Base-by-base conservation (phyloP, 2,329 filamentous ascomycete species). In the Penicillium sp. region DNA sequence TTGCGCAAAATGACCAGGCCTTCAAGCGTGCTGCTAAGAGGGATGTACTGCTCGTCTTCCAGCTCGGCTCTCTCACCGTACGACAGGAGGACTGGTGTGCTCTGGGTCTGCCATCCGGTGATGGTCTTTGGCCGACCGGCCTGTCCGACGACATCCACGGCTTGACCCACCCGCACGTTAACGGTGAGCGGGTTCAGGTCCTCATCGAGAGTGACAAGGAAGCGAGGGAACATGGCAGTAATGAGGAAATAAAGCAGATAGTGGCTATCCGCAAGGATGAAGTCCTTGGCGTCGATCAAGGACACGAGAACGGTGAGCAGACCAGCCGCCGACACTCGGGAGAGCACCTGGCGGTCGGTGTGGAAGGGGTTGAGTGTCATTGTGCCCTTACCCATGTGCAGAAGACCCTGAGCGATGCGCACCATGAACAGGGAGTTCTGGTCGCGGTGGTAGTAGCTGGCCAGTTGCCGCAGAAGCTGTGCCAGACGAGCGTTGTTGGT, bases 361-460 rank as follows among this genome's bases (percentile, higher is more conserved):
- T 98, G 93, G 86, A 98, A 98, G n/a, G 93, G 93, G 72, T 89
- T 97, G 65, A 97, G 81, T 3, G 90, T 88, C 66, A 98, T 82
- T 3, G 93, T 97, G 61, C 95, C 93, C 78, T 98, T 98, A 75
- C 95, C 95, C 91, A 97, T 97, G 77, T 98, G 95, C 59, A 98
- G 74, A 40, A 98, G 82, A 75, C 95, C 93, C 70, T 98, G 93
- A 4, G 93, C 93, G 62, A 98, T 97, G 66, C 93, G 88, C 24
- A 98, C 93, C 93, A 98, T 98, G 78, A 98, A 98, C 6, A 98
- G 78, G 0, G 93, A 89, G 67, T 96, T 93, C 63, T 95, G 87
- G 61, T 98, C 93, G 45, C 93, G 84, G 76, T 96, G 91, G 74
- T 98, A 98, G 79, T 98, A 98, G 75, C 89, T 95, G 23, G 95